These are phyloP conservation scores for Ophiostoma sp. DNA, from an alignment of 2,329 filamentous ascomycete genomes.

Conservation along the genomic window DNA sequence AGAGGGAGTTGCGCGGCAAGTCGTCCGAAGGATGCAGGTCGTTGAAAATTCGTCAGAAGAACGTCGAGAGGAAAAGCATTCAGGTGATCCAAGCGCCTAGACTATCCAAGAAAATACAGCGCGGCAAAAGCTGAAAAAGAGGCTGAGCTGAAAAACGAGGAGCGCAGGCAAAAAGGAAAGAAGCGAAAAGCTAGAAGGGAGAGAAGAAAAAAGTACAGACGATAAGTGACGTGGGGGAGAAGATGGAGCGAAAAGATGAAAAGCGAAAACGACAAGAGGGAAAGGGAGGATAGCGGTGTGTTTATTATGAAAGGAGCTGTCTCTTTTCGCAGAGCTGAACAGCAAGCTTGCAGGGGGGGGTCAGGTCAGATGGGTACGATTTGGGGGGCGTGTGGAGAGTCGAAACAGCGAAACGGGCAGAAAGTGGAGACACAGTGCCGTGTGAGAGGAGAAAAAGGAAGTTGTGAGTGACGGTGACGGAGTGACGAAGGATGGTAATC, in stretches of 20 bases:
- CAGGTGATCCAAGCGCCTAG: not conserved
- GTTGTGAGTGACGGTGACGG: not conserved
- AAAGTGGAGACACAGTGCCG: not conserved
- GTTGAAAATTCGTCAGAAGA: not conserved
- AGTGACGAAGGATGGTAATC: not conserved
- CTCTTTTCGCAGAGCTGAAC: not conserved
- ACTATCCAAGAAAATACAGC: not conserved
- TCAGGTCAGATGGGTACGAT: not conserved
- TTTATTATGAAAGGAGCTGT: not conserved
- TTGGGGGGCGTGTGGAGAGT: not conserved
- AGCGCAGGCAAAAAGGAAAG: not conserved
- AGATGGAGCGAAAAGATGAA: not conserved
- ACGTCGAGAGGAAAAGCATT: not conserved
- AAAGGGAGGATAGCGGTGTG: not conserved
- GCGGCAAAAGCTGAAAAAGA: not conserved
- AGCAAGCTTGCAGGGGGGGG: not conserved
- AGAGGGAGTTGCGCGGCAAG: not conserved
- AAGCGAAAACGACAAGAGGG: not conserved
- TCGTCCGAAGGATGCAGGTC: conserved; percentile 6
- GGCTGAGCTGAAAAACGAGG: not conserved
- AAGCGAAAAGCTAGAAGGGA: not conserved
- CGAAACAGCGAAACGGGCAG: not conserved
- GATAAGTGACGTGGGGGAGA: not conserved
- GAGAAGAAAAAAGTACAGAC: not conserved
- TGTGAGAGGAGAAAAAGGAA: not conserved